These are phyloP conservation scores for Eremothecium gossypii DNA, from an alignment of 1,139 yeast genomes.

Conservation along the genomic window DNA sequence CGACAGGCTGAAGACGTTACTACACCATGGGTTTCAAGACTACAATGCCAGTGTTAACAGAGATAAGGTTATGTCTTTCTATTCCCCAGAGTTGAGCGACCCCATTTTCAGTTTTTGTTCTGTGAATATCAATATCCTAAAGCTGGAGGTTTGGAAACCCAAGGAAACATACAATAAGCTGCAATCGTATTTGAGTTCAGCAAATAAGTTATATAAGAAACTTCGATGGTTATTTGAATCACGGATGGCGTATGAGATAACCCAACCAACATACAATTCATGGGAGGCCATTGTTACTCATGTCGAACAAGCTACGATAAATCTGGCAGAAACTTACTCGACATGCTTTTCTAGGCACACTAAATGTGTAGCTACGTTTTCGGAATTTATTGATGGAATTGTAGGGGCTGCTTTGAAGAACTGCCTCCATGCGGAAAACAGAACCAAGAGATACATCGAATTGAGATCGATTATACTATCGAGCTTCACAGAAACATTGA, in stretches of 20 bases:
- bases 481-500: neutral
- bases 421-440: neutral
- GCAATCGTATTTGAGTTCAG: slow-evolving; percentile 7
- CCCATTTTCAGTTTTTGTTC: slow-evolving; percentile 21
- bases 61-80: slow-evolving; percentile 35
- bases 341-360: slow-evolving; percentile 7
- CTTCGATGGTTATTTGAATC: slow-evolving; percentile 12
- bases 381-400: slow-evolving; percentile 5
- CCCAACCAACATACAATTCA: slow-evolving; percentile 16
- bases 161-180: slow-evolving; percentile 12
- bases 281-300: slow-evolving; percentile 15
- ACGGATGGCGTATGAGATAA: slow-evolving; percentile 23
- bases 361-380: slow-evolving; percentile 1
- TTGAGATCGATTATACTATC: neutral
- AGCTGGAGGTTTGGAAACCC: slow-evolving; percentile 21
- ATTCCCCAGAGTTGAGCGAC: slow-evolving; percentile 5
- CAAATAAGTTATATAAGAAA: slow-evolving; percentile 9
- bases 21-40: slow-evolving; percentile 35
- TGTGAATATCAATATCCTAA: slow-evolving; percentile 14
- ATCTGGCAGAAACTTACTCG: slow-evolving; percentile 14
- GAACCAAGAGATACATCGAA: neutral
- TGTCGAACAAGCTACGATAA: slow-evolving; percentile 10
- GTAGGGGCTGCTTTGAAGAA: neutral
- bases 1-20: slow-evolving; percentile 21
- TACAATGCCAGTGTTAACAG: slow-evolving; percentile 57